Evolutionary conservation across 495 filamentous ascomycete species (phyloP).

Genomic region (Aspergillus steynii): DNA sequence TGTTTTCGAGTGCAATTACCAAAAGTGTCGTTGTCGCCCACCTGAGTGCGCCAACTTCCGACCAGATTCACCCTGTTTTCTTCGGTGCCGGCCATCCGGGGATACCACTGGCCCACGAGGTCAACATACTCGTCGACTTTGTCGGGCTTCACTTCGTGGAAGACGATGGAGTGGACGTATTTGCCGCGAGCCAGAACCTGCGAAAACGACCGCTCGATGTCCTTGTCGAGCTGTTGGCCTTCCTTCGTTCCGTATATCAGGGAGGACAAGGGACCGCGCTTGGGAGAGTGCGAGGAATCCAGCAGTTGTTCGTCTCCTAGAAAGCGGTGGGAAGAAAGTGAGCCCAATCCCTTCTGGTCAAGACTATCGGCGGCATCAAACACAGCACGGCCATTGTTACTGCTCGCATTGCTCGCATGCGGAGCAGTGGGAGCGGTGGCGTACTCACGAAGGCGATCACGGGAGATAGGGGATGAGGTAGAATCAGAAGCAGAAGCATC

Average conservation of each 20-base stretch:
- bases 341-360: constrained; percentile 58
- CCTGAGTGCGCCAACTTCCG: constrained; percentile 97
- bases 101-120: constrained; percentile 91
- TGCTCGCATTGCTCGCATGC: constrained; percentile 56
- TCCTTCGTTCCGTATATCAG: constrained; percentile 97
- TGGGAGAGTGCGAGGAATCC: constrained; percentile 48
- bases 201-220: constrained; percentile 92
- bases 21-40: constrained; percentile 97
- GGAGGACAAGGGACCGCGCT: constrained; percentile 55
- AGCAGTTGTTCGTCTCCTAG: constrained; percentile 48
- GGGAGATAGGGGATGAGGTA: constrained; percentile 38
- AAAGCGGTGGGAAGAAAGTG: constrained; percentile 60
- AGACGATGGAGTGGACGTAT: constrained; percentile 97
- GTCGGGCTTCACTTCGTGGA: constrained; percentile 94
- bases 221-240: constrained; percentile 85
- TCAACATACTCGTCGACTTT: constrained; percentile 93
- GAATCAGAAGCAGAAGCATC: constrained; percentile 44
- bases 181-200: constrained; percentile 94
- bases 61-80: constrained; percentile 95
- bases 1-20: constrained; percentile 54
- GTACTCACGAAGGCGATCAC: constrained; percentile 47
- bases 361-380: constrained; percentile 42
- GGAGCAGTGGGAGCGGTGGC: constrained; percentile 54
- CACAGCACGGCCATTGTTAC: constrained; percentile 31
- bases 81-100: constrained; percentile 72